Evolutionary conservation across 257 asterid genomes (phyloP).

Genomic region (Fraxinus excelsior): DNA sequence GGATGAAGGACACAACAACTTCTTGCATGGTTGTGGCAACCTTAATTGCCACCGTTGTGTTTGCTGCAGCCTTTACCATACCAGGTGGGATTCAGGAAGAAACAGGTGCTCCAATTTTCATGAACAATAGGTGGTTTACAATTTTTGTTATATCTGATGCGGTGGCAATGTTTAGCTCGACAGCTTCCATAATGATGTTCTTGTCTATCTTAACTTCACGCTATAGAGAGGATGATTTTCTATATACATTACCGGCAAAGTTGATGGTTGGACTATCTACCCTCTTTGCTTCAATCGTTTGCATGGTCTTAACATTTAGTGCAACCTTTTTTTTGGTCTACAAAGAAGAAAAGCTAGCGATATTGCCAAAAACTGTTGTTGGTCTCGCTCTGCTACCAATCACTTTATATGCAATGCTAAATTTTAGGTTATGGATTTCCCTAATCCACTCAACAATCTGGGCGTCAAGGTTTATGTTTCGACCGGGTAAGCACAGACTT

Average conservation of each 20-base stretch:
- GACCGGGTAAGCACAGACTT: neutral
- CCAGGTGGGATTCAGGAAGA: conserved; percentile 33
- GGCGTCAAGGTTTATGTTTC: conserved; percentile 6
- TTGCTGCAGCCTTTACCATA: conserved; percentile 37
- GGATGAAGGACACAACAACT: conserved; percentile 44
- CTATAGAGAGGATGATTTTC: conserved; percentile 15
- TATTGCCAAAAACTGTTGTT: neutral
- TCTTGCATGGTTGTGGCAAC: conserved; percentile 43
- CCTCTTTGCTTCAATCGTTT: conserved; percentile 8
- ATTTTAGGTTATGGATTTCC: conserved; percentile 13
- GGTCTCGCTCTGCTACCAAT: neutral
- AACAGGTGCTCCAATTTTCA: conserved; percentile 28
- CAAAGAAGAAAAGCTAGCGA: neutral
- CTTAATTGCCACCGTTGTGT: conserved; percentile 38
- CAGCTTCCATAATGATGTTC: conserved; percentile 22
- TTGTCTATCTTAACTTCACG: conserved; percentile 24
- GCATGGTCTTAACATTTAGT: conserved; percentile 13
- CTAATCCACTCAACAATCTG: conserved; percentile 1
- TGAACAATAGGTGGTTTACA: conserved; percentile 13
- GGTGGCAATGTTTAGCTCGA: conserved; percentile 15
- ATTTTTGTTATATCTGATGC: conserved; percentile 32
- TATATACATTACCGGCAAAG: conserved; percentile 12
- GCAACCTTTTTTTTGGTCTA: conserved; percentile 23
- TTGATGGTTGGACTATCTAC: conserved; percentile 3
- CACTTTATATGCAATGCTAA: neutral